Base-by-base conservation (phyloP, 768 basidiomycete species). In the Suillus americanus region DNA sequence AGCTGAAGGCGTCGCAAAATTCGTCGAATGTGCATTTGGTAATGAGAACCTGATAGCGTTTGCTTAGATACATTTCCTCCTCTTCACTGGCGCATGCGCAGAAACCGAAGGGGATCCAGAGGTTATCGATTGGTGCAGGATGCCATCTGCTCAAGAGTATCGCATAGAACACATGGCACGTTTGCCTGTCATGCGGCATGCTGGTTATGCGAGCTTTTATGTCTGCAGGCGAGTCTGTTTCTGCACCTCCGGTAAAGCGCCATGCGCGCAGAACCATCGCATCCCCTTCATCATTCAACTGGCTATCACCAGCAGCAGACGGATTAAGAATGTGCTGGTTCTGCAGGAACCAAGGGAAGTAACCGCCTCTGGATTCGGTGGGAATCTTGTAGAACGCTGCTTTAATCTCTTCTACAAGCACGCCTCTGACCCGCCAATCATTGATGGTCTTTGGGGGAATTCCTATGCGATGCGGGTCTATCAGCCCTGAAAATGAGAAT, bases 311-410 rank as follows among this genome's bases (percentile, higher is more conserved):
- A 13, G 46, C 23, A 6, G 57, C 41, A 25, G 60, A 10, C 20
- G 57, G 46, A 25, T 77, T 70, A 40, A 80, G 46, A 12, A 80
- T 62, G 54, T 73, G 65, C 50, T 76, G 71, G 62, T 81, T 76
- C 41, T 75, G 30, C 45, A 78, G 65, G 61, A 80, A 78, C 80
- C 80, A 79, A 1, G 74, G 55, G 56, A 77, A 80, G 66, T 75
- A 77, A 14, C 25, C 63, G 16, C 76, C 79, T 60, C 74, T 69
- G n/a, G 10, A 14, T 20, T 30, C 2, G 13, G 57, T 43, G 5
- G 78, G 77, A 12, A 77, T 16, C 10, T 60, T 56, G 46, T 74
- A 68, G 63, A 65, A 79, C 0, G 68, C 57, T 2, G 62, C 69
- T 37, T 73, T 78, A 56, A 80, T 79, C 56, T 79, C 75, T 33